These are phyloP conservation scores for Tylopilus rubrobrunneus DNA, from an alignment of 768 basidiomycete species.

Conservation along the genomic window DNA sequence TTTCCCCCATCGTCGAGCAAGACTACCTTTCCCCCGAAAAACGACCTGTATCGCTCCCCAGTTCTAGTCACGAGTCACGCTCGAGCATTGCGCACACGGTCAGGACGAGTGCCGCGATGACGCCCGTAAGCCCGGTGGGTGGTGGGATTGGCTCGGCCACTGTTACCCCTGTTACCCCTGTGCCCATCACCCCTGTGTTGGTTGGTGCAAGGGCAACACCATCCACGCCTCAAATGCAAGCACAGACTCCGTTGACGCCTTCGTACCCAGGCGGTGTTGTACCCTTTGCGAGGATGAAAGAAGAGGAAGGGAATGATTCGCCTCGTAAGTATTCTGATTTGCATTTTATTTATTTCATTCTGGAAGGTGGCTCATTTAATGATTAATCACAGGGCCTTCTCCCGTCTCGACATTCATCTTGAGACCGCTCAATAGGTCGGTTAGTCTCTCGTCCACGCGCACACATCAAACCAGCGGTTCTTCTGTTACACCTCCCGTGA, in stretches of 20 bases:
- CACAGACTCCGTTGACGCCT: slow-evolving; percentile 23
- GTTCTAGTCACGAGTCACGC: slow-evolving; percentile 23
- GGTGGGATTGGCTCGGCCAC: slow-evolving; percentile 19
- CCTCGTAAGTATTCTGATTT: slow-evolving; percentile 37
- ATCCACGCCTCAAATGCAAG: slow-evolving; percentile 11
- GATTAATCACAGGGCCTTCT: slow-evolving; percentile 40
- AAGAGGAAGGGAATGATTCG: slow-evolving; percentile 28
- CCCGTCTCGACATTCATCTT: slow-evolving; percentile 56
- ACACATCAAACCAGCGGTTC: slow-evolving; percentile 48
- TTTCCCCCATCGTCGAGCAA: slow-evolving; percentile 66
- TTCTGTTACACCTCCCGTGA: slow-evolving; percentile 39
- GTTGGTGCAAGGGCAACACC: slow-evolving; percentile 13
- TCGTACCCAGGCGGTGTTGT: slow-evolving; percentile 17
- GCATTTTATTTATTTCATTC: background rate
- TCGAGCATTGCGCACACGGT: slow-evolving; percentile 29
- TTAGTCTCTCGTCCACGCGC: slow-evolving; percentile 59
- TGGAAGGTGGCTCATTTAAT: slow-evolving; percentile 2
- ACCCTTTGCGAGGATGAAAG: slow-evolving; percentile 25
- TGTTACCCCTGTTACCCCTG: slow-evolving; percentile 27
- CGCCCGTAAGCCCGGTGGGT: slow-evolving; percentile 24
- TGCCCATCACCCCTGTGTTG: slow-evolving; percentile 27
- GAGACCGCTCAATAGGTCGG: slow-evolving; percentile 61
- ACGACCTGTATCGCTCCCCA: slow-evolving; percentile 33
- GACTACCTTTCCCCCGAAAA: slow-evolving; percentile 56
- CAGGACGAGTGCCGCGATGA: slow-evolving; percentile 31